phyloP scores from a whole-genome alignment of 805 yeast species.

The Maudiozyma turicensis region DNA sequence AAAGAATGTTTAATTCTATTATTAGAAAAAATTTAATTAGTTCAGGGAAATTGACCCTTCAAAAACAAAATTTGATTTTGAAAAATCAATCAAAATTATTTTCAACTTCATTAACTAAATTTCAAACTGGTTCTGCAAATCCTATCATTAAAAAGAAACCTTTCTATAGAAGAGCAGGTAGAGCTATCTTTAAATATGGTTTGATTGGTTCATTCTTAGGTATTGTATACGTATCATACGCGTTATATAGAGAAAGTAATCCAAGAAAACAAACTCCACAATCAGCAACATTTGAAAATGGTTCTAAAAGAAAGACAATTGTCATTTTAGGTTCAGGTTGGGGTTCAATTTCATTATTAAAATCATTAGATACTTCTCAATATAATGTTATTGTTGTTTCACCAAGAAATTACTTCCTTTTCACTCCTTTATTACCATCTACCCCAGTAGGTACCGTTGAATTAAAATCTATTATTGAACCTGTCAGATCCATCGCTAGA shows the following conservation, averaged over 20 bases:
- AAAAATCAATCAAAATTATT: not conserved
- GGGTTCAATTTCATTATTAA: constrained; percentile 84
- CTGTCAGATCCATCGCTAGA: constrained; percentile 80
- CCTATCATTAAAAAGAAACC: constrained; percentile 3
- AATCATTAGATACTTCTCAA: constrained; percentile 73
- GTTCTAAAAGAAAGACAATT: constrained; percentile 34
- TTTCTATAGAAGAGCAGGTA: constrained; percentile 8
- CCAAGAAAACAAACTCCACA: constrained; percentile 57
- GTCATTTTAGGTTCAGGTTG: constrained; percentile 87
- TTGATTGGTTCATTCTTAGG: constrained; percentile 36
- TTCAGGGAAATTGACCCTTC: no score
- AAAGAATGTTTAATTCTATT: no score
- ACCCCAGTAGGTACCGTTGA: constrained; percentile 93
- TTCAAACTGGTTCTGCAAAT: not conserved
- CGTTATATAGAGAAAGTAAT: constrained; percentile 50
- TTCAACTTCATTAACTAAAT: not conserved
- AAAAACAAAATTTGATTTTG: not conserved
- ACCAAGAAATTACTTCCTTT: constrained; percentile 89
- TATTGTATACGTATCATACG: constrained; percentile 51
- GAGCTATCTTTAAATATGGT: constrained; percentile 33
- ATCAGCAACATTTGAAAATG: constrained; percentile 41
- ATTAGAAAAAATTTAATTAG: not conserved
- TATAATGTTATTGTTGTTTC: constrained; percentile 86
- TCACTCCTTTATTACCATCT: constrained; percentile 92
- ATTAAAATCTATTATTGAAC: constrained; percentile 84